Evolutionary conservation across 805 yeast species (phyloP), one percentile per base, ranked within the genome.

Genomic region (Candida boidinii): DNA sequence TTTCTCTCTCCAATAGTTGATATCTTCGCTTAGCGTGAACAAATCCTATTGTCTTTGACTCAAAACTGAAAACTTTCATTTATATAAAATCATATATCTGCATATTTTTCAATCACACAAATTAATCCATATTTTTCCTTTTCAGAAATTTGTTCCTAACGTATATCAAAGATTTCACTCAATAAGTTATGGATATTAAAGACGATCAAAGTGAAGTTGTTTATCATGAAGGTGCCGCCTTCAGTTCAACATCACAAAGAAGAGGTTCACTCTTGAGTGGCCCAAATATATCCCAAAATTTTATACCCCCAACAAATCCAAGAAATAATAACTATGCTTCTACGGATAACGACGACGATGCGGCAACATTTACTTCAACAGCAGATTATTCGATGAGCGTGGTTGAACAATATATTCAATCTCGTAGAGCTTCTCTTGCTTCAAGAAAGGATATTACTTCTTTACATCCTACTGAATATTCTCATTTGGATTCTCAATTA

Each of bases 401-500:
- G 4, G 28, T 16, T 13, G 22, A 30, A 17, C 27, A 23, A 9
- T 40, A 43, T 17, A 39, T 49, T 23, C 57, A 52, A 35, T 37
- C 38, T 23, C 33, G 53, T 33, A 39, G 58, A 32, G 53, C 49
- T 2, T 48, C 55, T n/a, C 14, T 29, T 9, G 31, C 26, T n/a
- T 29, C 31, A 38, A 48, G 14, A 37, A 30, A 24, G 28, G 31
- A 23, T 14, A n/a, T n/a, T n/a, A n/a, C n/a, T n/a, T n/a, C n/a
- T n/a, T n/a, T n/a, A n/a, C n/a, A n/a, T n/a, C n/a, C n/a, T n/a
- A n/a, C n/a, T n/a, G n/a, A n/a, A n/a, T n/a, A n/a, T n/a, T n/a
- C n/a, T n/a, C 32, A 22, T 8, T 11, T 17, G 4, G 26, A 38
- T 37, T 48, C 39, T 24, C 42, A 53, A 32, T 39, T 46, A 7